A percentile compares a stretch with the other conserved stretches of the same genome.
phyloP scores from a whole-genome alignment of 2,329 filamentous ascomycete genomes.

The Calcarisporium arbuscula region DNA sequence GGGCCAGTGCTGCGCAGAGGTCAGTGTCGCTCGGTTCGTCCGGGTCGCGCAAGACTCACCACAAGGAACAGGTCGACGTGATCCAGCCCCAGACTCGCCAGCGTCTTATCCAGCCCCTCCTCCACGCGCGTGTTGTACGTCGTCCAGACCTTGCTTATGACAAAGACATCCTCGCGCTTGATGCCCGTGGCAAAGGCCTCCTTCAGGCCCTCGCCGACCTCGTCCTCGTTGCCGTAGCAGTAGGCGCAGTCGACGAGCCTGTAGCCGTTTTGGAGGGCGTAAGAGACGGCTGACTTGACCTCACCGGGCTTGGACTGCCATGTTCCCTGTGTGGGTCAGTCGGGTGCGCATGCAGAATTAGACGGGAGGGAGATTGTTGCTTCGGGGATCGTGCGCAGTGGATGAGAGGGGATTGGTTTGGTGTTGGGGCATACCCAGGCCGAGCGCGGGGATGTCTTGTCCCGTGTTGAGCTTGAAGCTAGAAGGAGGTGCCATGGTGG shows the following conservation, averaged over 20 bases:
- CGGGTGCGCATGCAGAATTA: too few species aligned
- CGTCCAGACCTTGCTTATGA: conserved; percentile 81
- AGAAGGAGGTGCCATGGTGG: conserved; percentile 42
- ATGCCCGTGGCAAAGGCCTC: conserved; percentile 65
- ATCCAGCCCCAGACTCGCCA: conserved; percentile 67
- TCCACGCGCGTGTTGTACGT: conserved; percentile 68
- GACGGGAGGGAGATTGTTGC: too few species aligned
- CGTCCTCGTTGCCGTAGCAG: conserved; percentile 75
- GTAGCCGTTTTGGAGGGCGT: conserved; percentile 52
- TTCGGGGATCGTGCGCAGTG: too few species aligned
- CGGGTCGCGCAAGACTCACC: conserved; percentile 21
- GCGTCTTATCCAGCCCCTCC: conserved; percentile 63
- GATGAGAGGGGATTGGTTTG: too few species aligned
- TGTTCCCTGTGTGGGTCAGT: too few species aligned
- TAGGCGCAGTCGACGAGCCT: conserved; percentile 65
- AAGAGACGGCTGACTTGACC: conserved; percentile 51
- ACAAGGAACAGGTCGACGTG: conserved; percentile 79
- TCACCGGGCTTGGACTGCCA: conserved; percentile 58
- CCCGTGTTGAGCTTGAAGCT: conserved; percentile 61
- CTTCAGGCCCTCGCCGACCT: conserved; percentile 72
- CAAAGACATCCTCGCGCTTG: conserved; percentile 73
- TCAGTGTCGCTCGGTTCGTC: neutral
- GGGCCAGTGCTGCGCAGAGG: conserved; percentile 61
- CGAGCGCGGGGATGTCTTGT: conserved; percentile 55
- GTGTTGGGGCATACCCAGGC: conserved; percentile 49